Base-by-base conservation (phyloP, 2,329 filamentous ascomycete species). In the Ophiocordyceps camponoti-saundersi region DNA sequence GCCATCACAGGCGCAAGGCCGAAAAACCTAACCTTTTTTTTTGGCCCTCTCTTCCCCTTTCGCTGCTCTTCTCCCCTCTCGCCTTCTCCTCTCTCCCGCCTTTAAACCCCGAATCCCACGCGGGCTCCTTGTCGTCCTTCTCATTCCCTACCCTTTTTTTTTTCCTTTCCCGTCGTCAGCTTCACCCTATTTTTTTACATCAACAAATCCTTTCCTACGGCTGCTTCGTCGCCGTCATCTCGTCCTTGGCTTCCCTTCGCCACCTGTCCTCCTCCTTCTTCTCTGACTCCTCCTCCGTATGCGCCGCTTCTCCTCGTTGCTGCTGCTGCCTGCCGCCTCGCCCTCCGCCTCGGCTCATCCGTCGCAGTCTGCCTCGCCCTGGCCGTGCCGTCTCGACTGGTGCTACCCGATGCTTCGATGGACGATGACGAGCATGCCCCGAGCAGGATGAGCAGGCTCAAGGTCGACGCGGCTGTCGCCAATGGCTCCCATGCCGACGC, bases 401-500 rank as follows among this genome's bases (percentile, higher is more conserved):
- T 21, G 43, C 16, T 36, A 11, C 20, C 40, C 44, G 41, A 54
- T 53, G 51, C 48, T 46, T 52, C 55, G 47, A 66, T 66, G 64
- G 64, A 65, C 58, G 64, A 66, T 64, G 63, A 65, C 47, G 63
- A 63, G 56, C 55, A 60, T 55, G 60, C 64, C 51, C 59, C 59
- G 46, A 57, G 50, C 55, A 64, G 59, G 56, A 67, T 70, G 60
- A 66, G 67, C 55, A 60, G 62, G 53, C 60, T 70, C 49, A 70
- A 66, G 56, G 60, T 67, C 46, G 67, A 71, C 53, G 64, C 68
- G 36, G 59, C 56, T 44, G 52, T 56, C 48, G 57, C 56, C 46
- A 65, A 66, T 51, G 64, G 63, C 49, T 51, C 56, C 48, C 55
- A 53, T 48, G 51, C 67, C 48, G 69, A 68, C 56, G 65, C 61